Evolutionary conservation across 768 basidiomycete species (phyloP).

Genomic region (Arthromyces matolae): DNA sequence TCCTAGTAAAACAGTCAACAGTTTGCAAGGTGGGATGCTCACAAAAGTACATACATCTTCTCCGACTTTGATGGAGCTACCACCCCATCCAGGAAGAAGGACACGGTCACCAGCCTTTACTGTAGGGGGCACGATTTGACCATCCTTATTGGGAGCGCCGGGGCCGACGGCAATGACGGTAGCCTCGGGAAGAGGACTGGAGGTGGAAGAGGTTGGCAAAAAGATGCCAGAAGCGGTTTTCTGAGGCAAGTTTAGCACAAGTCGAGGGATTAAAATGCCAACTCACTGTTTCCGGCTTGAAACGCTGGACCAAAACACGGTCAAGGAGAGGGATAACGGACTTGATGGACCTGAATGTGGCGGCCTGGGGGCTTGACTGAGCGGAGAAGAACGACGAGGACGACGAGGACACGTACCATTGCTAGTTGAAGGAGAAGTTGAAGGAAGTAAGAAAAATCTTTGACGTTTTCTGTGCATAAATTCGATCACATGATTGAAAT

Average conservation of each 20-base stretch:
- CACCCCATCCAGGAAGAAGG: constrained; percentile 94
- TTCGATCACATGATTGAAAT: constrained; percentile 12
- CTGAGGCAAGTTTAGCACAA: constrained; percentile 34
- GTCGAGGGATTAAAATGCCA: not conserved
- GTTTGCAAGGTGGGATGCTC: not conserved
- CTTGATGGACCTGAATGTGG: constrained; percentile 94
- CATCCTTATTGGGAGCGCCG: constrained; percentile 88
- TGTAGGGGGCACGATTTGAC: constrained; percentile 62
- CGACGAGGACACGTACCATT: constrained; percentile 11
- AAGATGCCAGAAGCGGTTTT: constrained; percentile 98
- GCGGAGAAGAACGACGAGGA: not conserved
- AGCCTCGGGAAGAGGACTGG: constrained; percentile 88
- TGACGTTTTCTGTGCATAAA: constrained; percentile 13
- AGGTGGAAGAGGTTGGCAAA: constrained; percentile 87
- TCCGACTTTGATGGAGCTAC: constrained; percentile 91
- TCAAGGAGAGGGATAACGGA: constrained; percentile 88
- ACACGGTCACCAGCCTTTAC: constrained; percentile 92
- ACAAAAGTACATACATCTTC: constrained; percentile 70
- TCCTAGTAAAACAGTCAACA: constrained; percentile 49
- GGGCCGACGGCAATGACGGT: constrained; percentile 96
- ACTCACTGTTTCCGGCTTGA: constrained; percentile 92
- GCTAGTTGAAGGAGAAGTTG: not conserved
- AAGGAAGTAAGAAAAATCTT: constrained; percentile 8
- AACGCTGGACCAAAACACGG: constrained; percentile 95
- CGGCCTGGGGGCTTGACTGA: constrained; percentile 44